These are phyloP conservation scores for Phytophthora hybrid DNA, from an alignment of 352 stramenopile species.

Conservation along the genomic window DNA sequence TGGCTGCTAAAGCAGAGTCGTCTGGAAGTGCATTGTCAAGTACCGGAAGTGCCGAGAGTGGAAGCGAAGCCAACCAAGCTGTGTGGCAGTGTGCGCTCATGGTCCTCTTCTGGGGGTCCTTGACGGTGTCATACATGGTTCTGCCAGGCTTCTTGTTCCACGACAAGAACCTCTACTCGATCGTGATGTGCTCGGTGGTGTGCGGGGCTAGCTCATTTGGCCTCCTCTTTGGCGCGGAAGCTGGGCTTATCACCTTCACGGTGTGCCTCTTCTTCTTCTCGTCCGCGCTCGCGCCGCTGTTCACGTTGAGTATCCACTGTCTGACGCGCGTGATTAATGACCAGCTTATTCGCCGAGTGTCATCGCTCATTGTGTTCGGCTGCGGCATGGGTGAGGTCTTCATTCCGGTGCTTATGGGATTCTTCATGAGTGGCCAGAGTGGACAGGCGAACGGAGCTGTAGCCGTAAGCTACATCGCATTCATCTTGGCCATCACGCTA, in stretches of 20 bases:
- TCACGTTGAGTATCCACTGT: slow-evolving; percentile 86
- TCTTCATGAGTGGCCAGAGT: slow-evolving; percentile 88
- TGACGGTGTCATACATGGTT: slow-evolving; percentile 78
- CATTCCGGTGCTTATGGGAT: slow-evolving; percentile 86
- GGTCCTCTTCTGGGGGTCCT: slow-evolving; percentile 77
- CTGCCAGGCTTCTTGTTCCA: slow-evolving; percentile 85
- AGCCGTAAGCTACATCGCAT: slow-evolving; percentile 82
- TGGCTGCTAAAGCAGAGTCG: slow-evolving; percentile 20
- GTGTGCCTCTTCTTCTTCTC: slow-evolving; percentile 69
- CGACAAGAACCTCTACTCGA: slow-evolving; percentile 78
- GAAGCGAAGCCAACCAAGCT: slow-evolving; percentile 36
- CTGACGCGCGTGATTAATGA: slow-evolving; percentile 87
- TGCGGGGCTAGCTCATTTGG: slow-evolving; percentile 73
- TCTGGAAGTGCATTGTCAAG: slow-evolving; percentile 10
- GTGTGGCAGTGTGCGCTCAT: slow-evolving; percentile 75
- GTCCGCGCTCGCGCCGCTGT: slow-evolving; percentile 75
- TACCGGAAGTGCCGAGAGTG: slow-evolving; percentile 23
- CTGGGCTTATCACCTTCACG: slow-evolving; percentile 61
- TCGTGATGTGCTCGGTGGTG: slow-evolving; percentile 73
- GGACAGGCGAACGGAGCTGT: slow-evolving; percentile 76
- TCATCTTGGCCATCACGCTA: slow-evolving; percentile 77
- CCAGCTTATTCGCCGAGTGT: slow-evolving; percentile 78
- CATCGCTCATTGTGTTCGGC: slow-evolving; percentile 87
- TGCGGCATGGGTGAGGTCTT: slow-evolving; percentile 87
- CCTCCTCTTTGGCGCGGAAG: slow-evolving; percentile 69